Conservation (phyloP, 2,329 filamentous ascomycete species). For the Nothophoma quercina region DNA sequence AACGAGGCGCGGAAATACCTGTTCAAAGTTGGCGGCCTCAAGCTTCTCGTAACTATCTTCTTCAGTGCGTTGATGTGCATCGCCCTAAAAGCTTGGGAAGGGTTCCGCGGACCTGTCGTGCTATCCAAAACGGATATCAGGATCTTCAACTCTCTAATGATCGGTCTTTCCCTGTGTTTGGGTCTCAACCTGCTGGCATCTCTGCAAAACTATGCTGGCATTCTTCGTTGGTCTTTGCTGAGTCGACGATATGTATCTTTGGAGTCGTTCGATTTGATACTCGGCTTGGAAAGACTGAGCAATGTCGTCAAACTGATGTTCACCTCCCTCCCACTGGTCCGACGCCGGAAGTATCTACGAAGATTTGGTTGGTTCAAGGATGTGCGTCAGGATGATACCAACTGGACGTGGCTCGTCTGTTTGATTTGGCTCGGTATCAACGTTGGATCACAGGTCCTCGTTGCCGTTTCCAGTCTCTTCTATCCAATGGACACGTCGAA, state of each 20-base stretch:
- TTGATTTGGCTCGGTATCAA: constrained; percentile 44
- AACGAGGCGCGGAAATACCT: constrained; percentile 40
- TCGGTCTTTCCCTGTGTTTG: constrained; percentile 44
- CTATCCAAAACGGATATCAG: constrained; percentile 38
- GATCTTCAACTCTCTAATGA: constrained; percentile 45
- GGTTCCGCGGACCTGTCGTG: constrained; percentile 30
- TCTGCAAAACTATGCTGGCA: constrained; percentile 43
- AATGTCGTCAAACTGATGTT: constrained; percentile 47
- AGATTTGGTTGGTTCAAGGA: constrained; percentile 41
- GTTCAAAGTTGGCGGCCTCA: constrained; percentile 34
- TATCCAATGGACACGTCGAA: constrained; percentile 44
- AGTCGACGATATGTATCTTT: constrained; percentile 42
- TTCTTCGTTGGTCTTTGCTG: constrained; percentile 47
- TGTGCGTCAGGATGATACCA: constrained; percentile 39
- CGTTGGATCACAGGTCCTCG: constrained; percentile 44
- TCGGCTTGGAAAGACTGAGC: constrained; percentile 40
- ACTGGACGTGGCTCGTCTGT: constrained; percentile 45
- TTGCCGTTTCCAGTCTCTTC: constrained; percentile 44
- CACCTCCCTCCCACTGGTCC: constrained; percentile 41
- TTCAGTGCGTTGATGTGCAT: constrained; percentile 42
- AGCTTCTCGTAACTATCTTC: constrained; percentile 38
- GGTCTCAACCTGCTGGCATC: constrained; percentile 46
- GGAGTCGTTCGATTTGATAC: constrained; percentile 46
- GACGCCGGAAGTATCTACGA: constrained; percentile 31
- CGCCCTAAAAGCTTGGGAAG: constrained; percentile 41